Evolutionary conservation across 768 basidiomycete species (phyloP), one percentile per base, ranked within the genome.

Genomic region (Psilocybe cyanescens): DNA sequence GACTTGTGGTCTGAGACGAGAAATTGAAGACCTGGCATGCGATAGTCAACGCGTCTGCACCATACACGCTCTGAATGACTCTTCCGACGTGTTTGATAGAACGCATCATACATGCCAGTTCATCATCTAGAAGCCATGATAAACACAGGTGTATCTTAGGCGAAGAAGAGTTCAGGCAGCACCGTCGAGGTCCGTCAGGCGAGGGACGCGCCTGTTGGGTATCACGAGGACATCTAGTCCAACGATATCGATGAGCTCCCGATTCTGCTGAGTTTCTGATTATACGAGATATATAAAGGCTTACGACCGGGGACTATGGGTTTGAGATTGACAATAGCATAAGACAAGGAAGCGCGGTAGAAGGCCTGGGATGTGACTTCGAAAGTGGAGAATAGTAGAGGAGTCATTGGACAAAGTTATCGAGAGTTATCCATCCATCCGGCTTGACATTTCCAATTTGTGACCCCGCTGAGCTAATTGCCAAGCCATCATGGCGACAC

Each of bases 241-340:
- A 55, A 56, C 7, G 51, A 37, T 39, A 55, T 41, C 48, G 19
- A 51, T 35, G 29, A 58, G 58, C 24, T n/a, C 45, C 37, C 11
- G 19, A 28, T 41, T 29, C 24, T 44, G n/a, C 41, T 11, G 7
- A 44, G 14, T 55, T 55, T 49, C n/a, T 8, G 30, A 30, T 29
- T 39, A 30, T 28, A 44, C 51, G 28, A 14, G 48, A 7, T 30
- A 17, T 8, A 52, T 12, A 44, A 6, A 29, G 33, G 61, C 93
- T 77, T 74, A 99, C 97, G 95, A 51, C 95, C 95, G 44, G 95
- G 94, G 8, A 96, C 87, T 65, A 97, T 88, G 1, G 96, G 97
- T 68, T 95, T 97, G 62, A 97, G 85, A 72, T 99, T 99, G 49
- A 98, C 96, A 63, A 97, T 90, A 1, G 92, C 97, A 73, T 84